Evolutionary conservation across 495 filamentous ascomycete genomes (phyloP).

Genomic region (Symbiotaphrina buchneri): DNA sequence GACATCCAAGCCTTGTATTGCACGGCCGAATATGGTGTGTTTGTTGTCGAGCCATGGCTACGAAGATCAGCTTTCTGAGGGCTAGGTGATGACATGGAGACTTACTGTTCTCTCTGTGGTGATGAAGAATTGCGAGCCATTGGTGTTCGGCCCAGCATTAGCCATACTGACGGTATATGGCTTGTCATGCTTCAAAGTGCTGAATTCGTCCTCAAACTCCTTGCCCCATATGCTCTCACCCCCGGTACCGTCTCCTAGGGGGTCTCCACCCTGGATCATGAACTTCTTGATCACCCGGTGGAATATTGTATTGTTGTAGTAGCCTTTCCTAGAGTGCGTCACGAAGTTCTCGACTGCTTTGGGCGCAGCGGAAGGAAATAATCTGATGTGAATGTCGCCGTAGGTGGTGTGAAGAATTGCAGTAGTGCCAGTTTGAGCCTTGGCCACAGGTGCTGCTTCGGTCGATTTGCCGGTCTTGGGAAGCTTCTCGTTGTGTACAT

Average conservation of each 20-base stretch:
- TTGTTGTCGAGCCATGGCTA: conserved; percentile 86
- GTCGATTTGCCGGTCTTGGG: conserved; percentile 19
- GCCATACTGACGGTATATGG: conserved; percentile 94
- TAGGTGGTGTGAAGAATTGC: conserved; percentile 83
- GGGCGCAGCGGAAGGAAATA: conserved; percentile 84
- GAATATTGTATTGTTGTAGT: conserved; percentile 96
- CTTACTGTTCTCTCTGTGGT: conserved; percentile 79
- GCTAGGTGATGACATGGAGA: conserved; percentile 3
- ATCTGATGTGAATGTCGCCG: conserved; percentile 83
- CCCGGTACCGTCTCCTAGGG: conserved; percentile 82
- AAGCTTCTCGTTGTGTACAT: conserved; percentile 82
- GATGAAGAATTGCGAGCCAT: conserved; percentile 78
- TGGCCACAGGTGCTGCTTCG: conserved; percentile 31
- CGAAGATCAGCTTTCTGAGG: neutral
- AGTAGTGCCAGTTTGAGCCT: conserved; percentile 48
- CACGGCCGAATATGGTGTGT: conserved; percentile 88
- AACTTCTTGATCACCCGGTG: conserved; percentile 95
- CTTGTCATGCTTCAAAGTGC: conserved; percentile 77
- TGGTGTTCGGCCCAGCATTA: conserved; percentile 72
- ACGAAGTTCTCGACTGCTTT: conserved; percentile 98
- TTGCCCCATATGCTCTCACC: conserved; percentile 94
- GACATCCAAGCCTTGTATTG: conserved; percentile 78
- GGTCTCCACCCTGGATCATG: conserved; percentile 90
- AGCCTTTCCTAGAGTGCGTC: conserved; percentile 66
- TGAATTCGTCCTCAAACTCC: conserved; percentile 93